Evolutionary conservation across 2,329 filamentous ascomycete genomes (phyloP).

Genomic region (Dactylonectria macrodidyma): DNA sequence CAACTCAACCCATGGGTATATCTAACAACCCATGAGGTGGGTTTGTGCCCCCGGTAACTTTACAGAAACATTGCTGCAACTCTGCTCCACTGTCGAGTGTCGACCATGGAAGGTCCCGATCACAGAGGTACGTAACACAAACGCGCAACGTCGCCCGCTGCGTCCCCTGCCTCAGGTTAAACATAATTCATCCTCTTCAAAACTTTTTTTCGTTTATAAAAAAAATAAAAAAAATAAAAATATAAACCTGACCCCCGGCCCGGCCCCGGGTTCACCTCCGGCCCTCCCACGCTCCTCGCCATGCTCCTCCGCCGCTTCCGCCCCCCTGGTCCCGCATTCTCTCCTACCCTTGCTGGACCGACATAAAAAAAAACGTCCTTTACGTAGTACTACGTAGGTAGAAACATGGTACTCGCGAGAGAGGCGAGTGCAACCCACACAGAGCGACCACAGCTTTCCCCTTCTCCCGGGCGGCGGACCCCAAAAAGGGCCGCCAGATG

Average conservation of each 20-base stretch:
- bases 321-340: not conserved
- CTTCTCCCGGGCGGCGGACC: not conserved
- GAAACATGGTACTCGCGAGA: not conserved
- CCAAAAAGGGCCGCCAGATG: not conserved
- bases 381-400: not conserved
- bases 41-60: too few relatives aligned
- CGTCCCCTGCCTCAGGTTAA: not conserved
- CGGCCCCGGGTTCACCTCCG: conserved; percentile 6
- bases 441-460: not conserved
- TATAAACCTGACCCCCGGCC: conserved; percentile 2
- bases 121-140: too few relatives aligned
- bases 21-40: too few relatives aligned
- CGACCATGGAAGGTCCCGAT: not conserved
- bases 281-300: not conserved
- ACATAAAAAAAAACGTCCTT: too few relatives aligned
- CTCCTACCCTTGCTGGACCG: not conserved
- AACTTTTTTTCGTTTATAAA: not conserved
- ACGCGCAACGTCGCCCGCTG: too few relatives aligned
- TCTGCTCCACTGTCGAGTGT: conserved; percentile 1
- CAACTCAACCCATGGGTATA: not conserved
- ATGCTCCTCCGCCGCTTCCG: not conserved
- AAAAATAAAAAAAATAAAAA: too few relatives aligned
- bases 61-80: too few relatives aligned
- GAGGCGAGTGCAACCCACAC: not conserved
- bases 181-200: not conserved